These are phyloP conservation scores for Phytophthora lateralis DNA, from an alignment of 352 stramenopile genomes.

Conservation along the genomic window DNA sequence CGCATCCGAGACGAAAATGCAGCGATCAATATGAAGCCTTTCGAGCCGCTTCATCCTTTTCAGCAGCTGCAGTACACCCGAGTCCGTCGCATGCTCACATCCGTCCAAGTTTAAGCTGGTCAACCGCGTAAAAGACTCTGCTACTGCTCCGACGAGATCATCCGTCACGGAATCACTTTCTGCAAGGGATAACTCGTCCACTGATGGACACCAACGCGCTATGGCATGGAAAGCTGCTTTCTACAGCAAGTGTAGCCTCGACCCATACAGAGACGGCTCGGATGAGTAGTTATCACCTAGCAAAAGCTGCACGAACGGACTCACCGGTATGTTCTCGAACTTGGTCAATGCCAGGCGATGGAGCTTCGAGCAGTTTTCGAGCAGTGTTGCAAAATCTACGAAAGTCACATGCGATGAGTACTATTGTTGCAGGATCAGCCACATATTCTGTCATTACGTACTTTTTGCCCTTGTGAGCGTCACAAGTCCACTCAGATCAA, in stretches of 20 bases:
- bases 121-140: conserved; percentile 43
- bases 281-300: conserved; percentile 3
- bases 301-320: conserved; percentile 1
- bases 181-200: conserved; percentile 44
- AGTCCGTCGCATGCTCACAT: conserved; percentile 66
- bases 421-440: not conserved
- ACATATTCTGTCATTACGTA: conserved; percentile 18
- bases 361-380: conserved; percentile 47
- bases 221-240: conserved; percentile 53
- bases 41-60: conserved; percentile 47
- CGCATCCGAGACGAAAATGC: conserved; percentile 45
- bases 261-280: conserved; percentile 4
- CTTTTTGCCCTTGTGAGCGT: conserved; percentile 34
- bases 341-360: conserved; percentile 44
- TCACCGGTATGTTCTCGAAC: conserved; percentile 46
- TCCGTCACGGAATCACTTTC: conserved; percentile 64
- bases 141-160: conserved; percentile 45
- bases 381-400: conserved; percentile 44
- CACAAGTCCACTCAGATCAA: conserved; percentile 52
- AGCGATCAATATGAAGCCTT: conserved; percentile 53
- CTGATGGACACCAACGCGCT: conserved; percentile 21
- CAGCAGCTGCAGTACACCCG: conserved; percentile 41
- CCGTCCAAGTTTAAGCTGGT: conserved; percentile 49
- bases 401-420: not conserved
- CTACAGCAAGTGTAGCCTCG: conserved; percentile 34